Evolutionary conservation across 257 asterid species (phyloP).

Genomic region (Nicotiana obtusifolia): DNA sequence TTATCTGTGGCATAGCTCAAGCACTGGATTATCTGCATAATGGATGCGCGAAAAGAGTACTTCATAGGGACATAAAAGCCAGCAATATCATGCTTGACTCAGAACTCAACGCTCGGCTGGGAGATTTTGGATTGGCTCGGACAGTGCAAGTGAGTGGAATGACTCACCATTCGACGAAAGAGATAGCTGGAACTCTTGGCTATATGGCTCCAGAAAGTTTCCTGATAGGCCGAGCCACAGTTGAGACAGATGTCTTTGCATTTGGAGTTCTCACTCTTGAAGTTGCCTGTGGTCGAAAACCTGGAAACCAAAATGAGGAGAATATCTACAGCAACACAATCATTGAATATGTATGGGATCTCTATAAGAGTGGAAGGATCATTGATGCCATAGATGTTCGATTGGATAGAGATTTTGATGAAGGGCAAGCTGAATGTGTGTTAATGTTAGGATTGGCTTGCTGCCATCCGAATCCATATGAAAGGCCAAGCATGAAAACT

Average conservation of each 20-base stretch:
- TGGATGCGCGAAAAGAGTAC: slow-evolving; percentile 14
- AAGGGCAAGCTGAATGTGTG: slow-evolving; percentile 13
- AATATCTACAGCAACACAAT: not conserved
- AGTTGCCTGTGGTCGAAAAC: slow-evolving; percentile 19
- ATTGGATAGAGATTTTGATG: slow-evolving; percentile 1
- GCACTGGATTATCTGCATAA: slow-evolving; percentile 23
- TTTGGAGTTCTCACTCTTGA: slow-evolving; percentile 20
- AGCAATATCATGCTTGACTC: slow-evolving; percentile 18
- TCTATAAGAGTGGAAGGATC: slow-evolving; percentile 4
- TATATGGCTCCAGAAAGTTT: slow-evolving; percentile 23
- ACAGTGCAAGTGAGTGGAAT: slow-evolving; percentile 5
- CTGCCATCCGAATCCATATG: slow-evolving; percentile 16
- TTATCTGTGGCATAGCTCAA: slow-evolving; percentile 1
- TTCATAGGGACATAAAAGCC: slow-evolving; percentile 18
- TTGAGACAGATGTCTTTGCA: slow-evolving; percentile 19
- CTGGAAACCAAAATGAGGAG: not conserved
- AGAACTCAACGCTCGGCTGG: slow-evolving; percentile 9
- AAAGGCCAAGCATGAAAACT: slow-evolving; percentile 16
- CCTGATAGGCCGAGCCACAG: slow-evolving; percentile 13
- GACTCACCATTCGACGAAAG: slow-evolving; percentile 16
- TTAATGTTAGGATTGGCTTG: slow-evolving; percentile 19
- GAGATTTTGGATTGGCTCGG: slow-evolving; percentile 17
- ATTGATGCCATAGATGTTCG: slow-evolving; percentile 10
- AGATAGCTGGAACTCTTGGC: slow-evolving; percentile 17
- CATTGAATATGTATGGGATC: slow-evolving; percentile 12